Evolutionary conservation across 345 rosid genomes (phyloP), one percentile per base, ranked within the genome.

Genomic region (Linum usitatissimum): DNA sequence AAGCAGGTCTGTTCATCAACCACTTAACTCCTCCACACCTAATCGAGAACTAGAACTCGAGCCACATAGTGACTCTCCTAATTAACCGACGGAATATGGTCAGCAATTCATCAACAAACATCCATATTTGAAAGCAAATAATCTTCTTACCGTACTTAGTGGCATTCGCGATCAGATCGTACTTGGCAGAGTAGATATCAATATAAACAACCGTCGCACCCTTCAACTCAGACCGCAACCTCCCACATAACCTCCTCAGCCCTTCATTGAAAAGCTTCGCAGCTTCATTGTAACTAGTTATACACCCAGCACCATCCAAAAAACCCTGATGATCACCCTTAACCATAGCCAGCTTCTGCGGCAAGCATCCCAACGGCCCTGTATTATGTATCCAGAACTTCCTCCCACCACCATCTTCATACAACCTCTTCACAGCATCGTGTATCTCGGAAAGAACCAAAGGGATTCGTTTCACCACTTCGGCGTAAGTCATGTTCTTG

Each of bases 301-400:
- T 66, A 63, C 97, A 90, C 60, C 95, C 95, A 5, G 67, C 9
- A 31, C 55, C 36, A 75, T 84, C 97, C 3, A 81, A 58, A 31
- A 81, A 58, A 31, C 55, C 84, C 73, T 72, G n/a, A n/a, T n/a
- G n/a, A n/a, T n/a, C 64, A 36, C 73, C 78, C 57, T 69, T 61
- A 62, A 72, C 81, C 59, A 75, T 57, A 18, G 88, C 67, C 64
- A 90, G 97, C 62, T 83, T 84, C 56, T 90, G 95, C 64, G 97
- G 97, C 5, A 90, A 79, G 72, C 97, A 90, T 48, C 95, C 97
- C 61, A 90, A 60, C 4, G 95, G 97, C n/a, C 95, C 93, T 0
- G 93, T 90, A 65, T 90, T 87, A 70, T 90, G 93, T 53, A 90
- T 75, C 97, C 95, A 90, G 64, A 90, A 87, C 73, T 83, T 86